Base-by-base conservation (phyloP, 371 early-diverging fungal genomes). In the Fennellomyces sp. region DNA sequence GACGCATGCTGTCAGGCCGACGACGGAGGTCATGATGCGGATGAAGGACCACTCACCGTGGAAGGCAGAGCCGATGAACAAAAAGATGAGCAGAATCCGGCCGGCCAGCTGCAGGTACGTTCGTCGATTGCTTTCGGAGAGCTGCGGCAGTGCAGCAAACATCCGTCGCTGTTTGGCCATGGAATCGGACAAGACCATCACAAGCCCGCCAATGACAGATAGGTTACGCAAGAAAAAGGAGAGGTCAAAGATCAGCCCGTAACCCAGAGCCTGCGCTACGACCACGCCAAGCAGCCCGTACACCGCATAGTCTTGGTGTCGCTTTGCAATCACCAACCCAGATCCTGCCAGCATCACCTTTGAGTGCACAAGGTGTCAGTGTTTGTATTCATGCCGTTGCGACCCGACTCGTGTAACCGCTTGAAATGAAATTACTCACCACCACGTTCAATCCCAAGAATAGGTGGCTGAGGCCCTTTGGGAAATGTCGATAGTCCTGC, bases 41-140 rank as follows among this genome's bases (percentile, higher is more conserved):
- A 85, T 65, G 5, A 92, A 3, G 7, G 92, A 81, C 76, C 92
- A 88, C 30, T 91, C 85, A 33, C 96, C 97, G 39, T 90, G 88
- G 70, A 97, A 90, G 33, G 92, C 82, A 65, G 97, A 92, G 19
- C 91, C 89, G 50, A 95, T 63, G 73, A 97, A 97, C 64, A 98
- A 69, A 66, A 95, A 89, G 52, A 98, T 91, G 28, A 97, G 83
- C 31, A 98, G 80, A 21, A 98, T 84, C 50, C 98, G 90, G 4
- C 97, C 97, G 64, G 91, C 91, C 53, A 98, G 80, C 72, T 93
- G 89, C 49, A 97, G 75, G 63, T 98, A 97, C 53, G 87, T 91
- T 12, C 88, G 79, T 61, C 88, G 88, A 67, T 93, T 89, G 54
- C 79, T 87, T 60, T 95, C 94, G 38, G 88, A 85, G 47, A 97